Evolutionary conservation across 805 yeast genomes (phyloP).

Genomic region (Brettanomyces custersianus): DNA sequence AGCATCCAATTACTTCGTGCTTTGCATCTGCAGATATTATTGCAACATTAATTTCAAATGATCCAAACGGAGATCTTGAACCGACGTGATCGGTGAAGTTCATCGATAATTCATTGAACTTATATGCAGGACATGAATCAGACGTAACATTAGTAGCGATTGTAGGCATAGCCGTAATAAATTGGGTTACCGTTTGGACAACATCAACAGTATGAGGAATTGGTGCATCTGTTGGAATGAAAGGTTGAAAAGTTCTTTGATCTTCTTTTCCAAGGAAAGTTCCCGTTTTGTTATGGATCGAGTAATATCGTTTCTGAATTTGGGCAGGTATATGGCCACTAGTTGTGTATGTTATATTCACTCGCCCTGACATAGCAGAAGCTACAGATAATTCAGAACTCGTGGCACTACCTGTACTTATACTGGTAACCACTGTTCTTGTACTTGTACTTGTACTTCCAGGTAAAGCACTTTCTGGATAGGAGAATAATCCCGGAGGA

Average conservation of each 20-base stretch:
- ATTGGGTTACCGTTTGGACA: not conserved
- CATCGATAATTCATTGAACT: conserved; percentile 18
- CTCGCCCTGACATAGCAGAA: not conserved
- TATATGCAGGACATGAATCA: conserved; percentile 22
- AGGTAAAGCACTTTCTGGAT: conserved; percentile 4
- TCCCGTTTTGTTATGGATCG: not conserved
- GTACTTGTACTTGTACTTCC: conserved; percentile 1
- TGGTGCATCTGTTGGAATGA: not conserved
- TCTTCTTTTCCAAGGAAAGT: not conserved
- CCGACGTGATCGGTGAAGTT: conserved; percentile 16
- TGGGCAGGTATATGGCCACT: conserved; percentile 10
- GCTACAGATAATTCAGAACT: not conserved
- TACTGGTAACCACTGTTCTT: not conserved
- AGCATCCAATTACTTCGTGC: conserved; percentile 37
- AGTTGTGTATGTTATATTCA: conserved; percentile 1
- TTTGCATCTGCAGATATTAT: conserved; percentile 31
- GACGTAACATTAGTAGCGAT: not conserved
- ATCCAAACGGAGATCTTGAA: conserved; percentile 30
- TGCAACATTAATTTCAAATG: conserved; percentile 33
- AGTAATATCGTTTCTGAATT: conserved; percentile 8
- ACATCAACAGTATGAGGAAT: conserved; percentile 1
- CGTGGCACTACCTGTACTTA: not conserved
- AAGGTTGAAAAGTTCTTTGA: not conserved
- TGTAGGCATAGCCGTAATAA: not conserved
- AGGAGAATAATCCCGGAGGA: conserved; percentile 11